Conservation (phyloP, 352 stramenopile genomes). For the Globisporangium uncinulatum region DNA sequence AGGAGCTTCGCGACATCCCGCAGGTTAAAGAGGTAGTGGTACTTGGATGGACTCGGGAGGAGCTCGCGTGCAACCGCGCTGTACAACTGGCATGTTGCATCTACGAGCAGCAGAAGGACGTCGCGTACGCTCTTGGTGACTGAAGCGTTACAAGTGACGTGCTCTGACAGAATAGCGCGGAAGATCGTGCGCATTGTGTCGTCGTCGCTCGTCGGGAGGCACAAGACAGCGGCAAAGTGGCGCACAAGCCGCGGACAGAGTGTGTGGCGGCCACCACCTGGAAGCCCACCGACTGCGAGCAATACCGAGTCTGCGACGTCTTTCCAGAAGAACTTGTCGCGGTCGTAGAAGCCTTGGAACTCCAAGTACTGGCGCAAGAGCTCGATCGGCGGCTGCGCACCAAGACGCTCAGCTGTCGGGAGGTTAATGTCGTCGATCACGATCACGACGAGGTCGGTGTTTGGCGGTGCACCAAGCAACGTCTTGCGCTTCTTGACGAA, state of each 20-base stretch:
- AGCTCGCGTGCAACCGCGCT: conserved; percentile 41
- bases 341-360: conserved; percentile 72
- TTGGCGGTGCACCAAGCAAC: conserved; percentile 77
- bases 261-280: conserved; percentile 44
- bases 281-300: conserved; percentile 52
- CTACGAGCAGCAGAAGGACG: conserved; percentile 40
- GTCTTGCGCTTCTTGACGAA: conserved; percentile 91
- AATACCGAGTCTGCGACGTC: conserved; percentile 64
- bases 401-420: conserved; percentile 64
- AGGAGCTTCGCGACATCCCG: conserved; percentile 76
- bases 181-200: conserved; percentile 88
- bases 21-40: conserved; percentile 82
- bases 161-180: conserved; percentile 67
- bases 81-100: conserved; percentile 62
- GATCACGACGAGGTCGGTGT: conserved; percentile 64
- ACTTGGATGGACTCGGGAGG: conserved; percentile 74
- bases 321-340: conserved; percentile 83
- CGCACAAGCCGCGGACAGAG: conserved; percentile 62
- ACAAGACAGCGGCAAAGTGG: conserved; percentile 64
- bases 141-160: conserved; percentile 21
- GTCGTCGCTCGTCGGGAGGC: conserved; percentile 66
- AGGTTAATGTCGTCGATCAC: conserved; percentile 93
- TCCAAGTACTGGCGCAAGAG: conserved; percentile 70
- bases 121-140: conserved; percentile 52
- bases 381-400: conserved; percentile 73